phyloP scores from a whole-genome alignment of 2,329 filamentous ascomycete genomes.

The Cladosporium austrohemisphaericum region DNA sequence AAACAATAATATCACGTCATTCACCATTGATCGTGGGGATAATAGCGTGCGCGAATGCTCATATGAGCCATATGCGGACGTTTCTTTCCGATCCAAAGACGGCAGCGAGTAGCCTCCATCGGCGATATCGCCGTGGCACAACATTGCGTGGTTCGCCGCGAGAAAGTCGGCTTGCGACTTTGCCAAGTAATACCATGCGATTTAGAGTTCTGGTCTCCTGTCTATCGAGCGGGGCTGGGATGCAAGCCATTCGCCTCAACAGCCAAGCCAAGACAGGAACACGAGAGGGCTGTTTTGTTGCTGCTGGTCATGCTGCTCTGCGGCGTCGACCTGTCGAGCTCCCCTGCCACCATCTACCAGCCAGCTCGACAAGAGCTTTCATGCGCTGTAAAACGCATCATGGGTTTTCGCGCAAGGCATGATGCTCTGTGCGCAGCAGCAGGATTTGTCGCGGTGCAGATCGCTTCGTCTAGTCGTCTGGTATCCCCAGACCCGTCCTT shows the following conservation, averaged over 20 bases:
- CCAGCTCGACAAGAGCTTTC: neutral
- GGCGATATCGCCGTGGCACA: slow-evolving; percentile 5
- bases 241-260: neutral
- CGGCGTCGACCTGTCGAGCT: slow-evolving; percentile 9
- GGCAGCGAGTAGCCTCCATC: neutral
- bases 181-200: neutral
- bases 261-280: no score
- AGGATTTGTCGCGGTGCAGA: no score
- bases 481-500: neutral
- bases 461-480: neutral
- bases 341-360: neutral
- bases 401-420: no score
- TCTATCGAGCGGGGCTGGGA: slow-evolving; percentile 11
- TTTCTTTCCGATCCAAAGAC: neutral
- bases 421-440: no score
- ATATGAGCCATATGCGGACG: neutral
- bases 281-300: no score
- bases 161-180: neutral
- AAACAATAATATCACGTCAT: neutral
- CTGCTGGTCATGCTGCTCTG: neutral
- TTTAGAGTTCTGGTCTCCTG: slow-evolving; percentile 13
- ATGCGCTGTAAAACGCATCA: no score
- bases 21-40: no score
- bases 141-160: neutral
- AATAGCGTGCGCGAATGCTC: no score